Conservation (phyloP, 2,329 filamentous ascomycete species). For the Westerdykella ornata region DNA sequence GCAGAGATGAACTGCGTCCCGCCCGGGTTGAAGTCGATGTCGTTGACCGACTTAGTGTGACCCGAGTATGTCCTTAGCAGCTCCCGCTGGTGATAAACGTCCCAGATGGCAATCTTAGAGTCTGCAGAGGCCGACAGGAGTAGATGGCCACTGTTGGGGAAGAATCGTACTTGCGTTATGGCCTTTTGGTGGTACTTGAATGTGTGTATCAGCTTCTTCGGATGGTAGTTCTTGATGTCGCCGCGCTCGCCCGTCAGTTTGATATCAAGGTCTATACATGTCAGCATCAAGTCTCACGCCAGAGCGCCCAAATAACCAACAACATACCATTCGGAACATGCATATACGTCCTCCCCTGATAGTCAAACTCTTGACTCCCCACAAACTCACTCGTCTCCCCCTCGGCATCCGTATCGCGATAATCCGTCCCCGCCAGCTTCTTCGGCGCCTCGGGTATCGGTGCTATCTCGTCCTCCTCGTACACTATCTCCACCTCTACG, state of each 20-base stretch:
- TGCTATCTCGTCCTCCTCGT: slow-evolving; percentile 66
- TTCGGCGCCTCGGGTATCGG: slow-evolving; percentile 55
- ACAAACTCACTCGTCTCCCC: slow-evolving; percentile 81
- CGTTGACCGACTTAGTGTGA: slow-evolving; percentile 83
- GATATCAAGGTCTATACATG: slow-evolving; percentile 29
- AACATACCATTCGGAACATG: slow-evolving; percentile 66
- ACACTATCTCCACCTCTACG: slow-evolving; percentile 64
- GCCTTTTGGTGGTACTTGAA: slow-evolving; percentile 82
- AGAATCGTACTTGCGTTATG: slow-evolving; percentile 83
- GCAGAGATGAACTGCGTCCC: slow-evolving; percentile 84
- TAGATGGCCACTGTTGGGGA: slow-evolving; percentile 80
- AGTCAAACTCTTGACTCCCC: slow-evolving; percentile 76
- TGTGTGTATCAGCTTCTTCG: slow-evolving; percentile 86
- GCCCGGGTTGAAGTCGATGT: slow-evolving; percentile 75
- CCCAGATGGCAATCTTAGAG: slow-evolving; percentile 86
- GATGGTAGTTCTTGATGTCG: slow-evolving; percentile 81
- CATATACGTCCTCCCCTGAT: slow-evolving; percentile 95
- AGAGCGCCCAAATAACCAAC: background rate
- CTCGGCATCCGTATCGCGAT: slow-evolving; percentile 40
- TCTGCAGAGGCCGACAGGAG: slow-evolving; percentile 87
- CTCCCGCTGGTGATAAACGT: slow-evolving; percentile 84
- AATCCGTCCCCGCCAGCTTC: slow-evolving; percentile 51
- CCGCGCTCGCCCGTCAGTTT: slow-evolving; percentile 68
- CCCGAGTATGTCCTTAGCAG: slow-evolving; percentile 86
- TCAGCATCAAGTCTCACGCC: slow-evolving; percentile 2